A percentile compares a stretch with the other conserved stretches of the same genome.
Evolutionary conservation across 140 eudicot species (phyloP).

Genomic region (Anethum foeniculum): DNA sequence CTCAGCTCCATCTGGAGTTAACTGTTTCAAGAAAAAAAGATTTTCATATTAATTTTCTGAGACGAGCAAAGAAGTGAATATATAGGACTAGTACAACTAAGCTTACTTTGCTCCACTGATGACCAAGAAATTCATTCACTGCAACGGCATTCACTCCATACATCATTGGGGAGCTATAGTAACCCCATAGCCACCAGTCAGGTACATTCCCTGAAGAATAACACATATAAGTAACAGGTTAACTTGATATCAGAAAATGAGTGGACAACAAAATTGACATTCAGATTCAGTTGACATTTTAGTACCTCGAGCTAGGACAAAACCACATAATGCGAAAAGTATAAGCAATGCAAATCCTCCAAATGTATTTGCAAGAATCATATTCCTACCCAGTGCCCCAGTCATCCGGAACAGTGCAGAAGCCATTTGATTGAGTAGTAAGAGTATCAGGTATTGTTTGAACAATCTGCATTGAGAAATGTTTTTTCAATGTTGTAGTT

Average conservation of each 20-base stretch:
- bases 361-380: conserved; percentile 62
- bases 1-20: background rate
- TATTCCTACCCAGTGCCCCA: conserved; percentile 58
- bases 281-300: background rate
- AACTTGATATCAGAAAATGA: conserved; percentile 7
- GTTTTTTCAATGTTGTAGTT: background rate
- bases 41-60: background rate
- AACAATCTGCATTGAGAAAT: conserved; percentile 43
- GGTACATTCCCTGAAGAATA: conserved; percentile 42
- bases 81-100: background rate
- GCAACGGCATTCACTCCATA: conserved; percentile 58
- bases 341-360: conserved; percentile 58
- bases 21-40: conserved; percentile 17
- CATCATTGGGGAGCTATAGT: conserved; percentile 79
- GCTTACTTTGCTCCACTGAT: conserved; percentile 59
- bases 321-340: conserved; percentile 54
- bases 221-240: background rate
- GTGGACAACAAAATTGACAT: background rate
- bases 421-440: conserved; percentile 49
- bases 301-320: conserved; percentile 59
- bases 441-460: conserved; percentile 43
- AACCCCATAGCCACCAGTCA: conserved; percentile 90
- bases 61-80: background rate
- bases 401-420: conserved; percentile 54
- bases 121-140: conserved; percentile 65